Evolutionary conservation across 2,329 filamentous ascomycete genomes (phyloP).

Genomic region (Cladorrhinum sp.): DNA sequence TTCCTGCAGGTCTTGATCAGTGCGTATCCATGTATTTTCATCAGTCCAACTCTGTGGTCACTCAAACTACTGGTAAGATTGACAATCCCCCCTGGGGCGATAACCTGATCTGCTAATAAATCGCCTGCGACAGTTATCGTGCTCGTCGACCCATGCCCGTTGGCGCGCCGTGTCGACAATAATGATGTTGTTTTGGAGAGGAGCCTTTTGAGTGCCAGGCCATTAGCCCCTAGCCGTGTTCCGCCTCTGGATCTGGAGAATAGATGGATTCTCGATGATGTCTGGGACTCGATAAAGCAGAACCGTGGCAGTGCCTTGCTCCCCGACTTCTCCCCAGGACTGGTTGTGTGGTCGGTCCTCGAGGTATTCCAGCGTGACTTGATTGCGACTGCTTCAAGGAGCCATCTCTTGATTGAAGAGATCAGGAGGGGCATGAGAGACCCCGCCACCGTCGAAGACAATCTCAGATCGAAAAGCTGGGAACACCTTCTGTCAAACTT

Average conservation of each 20-base stretch:
- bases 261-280: neutral
- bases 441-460: neutral
- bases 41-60: neutral
- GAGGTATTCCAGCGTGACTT: neutral
- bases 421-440: neutral
- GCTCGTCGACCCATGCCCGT: neutral
- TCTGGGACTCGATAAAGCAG: neutral
- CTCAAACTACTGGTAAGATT: neutral
- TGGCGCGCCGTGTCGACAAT: neutral
- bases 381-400: neutral
- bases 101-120: too few species aligned
- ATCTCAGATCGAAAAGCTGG: neutral
- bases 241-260: neutral
- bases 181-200: neutral
- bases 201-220: neutral
- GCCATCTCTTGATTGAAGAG: neutral
- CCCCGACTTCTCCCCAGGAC: neutral
- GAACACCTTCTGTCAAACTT: neutral
- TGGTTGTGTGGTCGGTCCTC: neutral
- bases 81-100: too few species aligned
- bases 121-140: neutral
- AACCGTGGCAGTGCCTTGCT: neutral
- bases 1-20: neutral
- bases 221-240: neutral
- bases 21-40: neutral